Base-by-base conservation (phyloP, 202 grass and related monocot species). In the Thinopyrum obtusiflorum region DNA sequence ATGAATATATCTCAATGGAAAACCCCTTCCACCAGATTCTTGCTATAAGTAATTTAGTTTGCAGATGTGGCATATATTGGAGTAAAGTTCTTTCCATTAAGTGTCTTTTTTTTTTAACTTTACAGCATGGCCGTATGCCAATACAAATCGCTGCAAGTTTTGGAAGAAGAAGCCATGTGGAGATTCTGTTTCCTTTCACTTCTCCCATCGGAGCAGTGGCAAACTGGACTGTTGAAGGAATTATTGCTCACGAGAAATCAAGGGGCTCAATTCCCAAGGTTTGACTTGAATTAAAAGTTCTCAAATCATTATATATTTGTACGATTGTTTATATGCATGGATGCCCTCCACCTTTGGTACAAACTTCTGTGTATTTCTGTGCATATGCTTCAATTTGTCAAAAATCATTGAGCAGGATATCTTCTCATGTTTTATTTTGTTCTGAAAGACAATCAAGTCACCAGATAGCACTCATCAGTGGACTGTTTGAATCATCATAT, bases 111-210 rank as follows among this genome's bases (percentile, higher is more conserved):
- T 18, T 47, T 73, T 3, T 73, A 47, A 49, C 40, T 73, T 28
- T 9, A 47, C 42, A 27, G 13, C 70, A 73, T 14, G 14, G 70
- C 40, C 70, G 13, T 18, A 28, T 73, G 40, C 70, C 70, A 73
- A 73, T 73, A 73, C 70, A 73, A 73, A 73, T 73, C 6, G 70
- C 70, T 49, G 70, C 70, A 73, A 73, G 24, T 44, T 73, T 5
- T 73, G 40, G 70, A 28, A 47, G 70, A 73, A 73, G 70, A 73
- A 73, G 24, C 70, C 70, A 73, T 49, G 70, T 73, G 70, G 70
- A 73, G 13, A 73, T 73, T 73, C 70, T 73, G 3, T 73, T 73
- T 47, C 70, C 40, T 49, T 49, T 28, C 70, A 73, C 70, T 27
- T 28, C 70, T 49, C 70, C 70, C 40, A 73, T 73, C 14, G 6